These are phyloP conservation scores for Tetracladium maxilliforme DNA, from an alignment of 2,329 filamentous ascomycete genomes.

Conservation along the genomic window DNA sequence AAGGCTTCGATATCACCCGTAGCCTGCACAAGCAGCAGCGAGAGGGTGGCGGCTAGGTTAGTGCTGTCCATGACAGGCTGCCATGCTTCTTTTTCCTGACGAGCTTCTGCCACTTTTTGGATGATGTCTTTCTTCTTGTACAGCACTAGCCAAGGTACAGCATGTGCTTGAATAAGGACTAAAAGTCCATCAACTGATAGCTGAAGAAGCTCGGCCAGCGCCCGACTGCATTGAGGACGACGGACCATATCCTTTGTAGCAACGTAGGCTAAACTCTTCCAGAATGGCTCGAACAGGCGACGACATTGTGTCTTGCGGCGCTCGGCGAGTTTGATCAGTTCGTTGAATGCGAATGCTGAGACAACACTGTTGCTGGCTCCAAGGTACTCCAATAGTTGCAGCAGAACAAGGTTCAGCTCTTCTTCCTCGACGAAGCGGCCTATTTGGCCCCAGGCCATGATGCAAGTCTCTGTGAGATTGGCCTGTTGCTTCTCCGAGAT, in stretches of 20 bases:
- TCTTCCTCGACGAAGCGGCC: conserved; percentile 66
- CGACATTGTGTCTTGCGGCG: not conserved
- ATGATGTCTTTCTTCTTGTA: conserved; percentile 66
- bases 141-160: conserved; percentile 75
- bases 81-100: conserved; percentile 52
- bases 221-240: conserved; percentile 68
- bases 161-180: conserved; percentile 61
- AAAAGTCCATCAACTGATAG: conserved; percentile 64
- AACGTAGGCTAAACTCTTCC: conserved; percentile 70
- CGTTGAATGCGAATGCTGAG: conserved; percentile 69
- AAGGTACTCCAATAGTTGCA: conserved; percentile 74
- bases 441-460: conserved; percentile 75
- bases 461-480: conserved; percentile 65
- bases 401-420: conserved; percentile 73
- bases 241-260: conserved; percentile 69
- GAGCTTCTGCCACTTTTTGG: conserved; percentile 64
- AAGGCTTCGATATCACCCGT: conserved; percentile 42
- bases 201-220: conserved; percentile 68
- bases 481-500: conserved; percentile 55
- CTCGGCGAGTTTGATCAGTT: conserved; percentile 31
- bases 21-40: conserved; percentile 43
- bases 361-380: conserved; percentile 71
- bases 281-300: conserved; percentile 70
- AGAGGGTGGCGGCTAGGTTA: conserved; percentile 43
- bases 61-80: conserved; percentile 34